Conservation (phyloP, 495 filamentous ascomycete genomes). For the Clohesyomyces aquaticus region DNA sequence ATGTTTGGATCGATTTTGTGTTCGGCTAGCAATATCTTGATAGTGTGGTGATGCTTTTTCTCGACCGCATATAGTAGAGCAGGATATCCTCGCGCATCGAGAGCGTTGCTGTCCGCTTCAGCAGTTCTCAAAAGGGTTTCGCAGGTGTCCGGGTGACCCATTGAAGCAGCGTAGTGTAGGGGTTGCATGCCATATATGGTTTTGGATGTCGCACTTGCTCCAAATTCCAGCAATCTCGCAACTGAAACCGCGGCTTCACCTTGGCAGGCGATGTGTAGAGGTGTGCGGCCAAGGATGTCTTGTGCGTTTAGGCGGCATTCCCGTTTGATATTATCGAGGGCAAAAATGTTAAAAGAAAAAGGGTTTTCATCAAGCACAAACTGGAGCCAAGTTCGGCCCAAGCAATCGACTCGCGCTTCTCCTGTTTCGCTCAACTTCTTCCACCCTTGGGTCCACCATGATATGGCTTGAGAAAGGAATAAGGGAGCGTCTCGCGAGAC, state of each 20-base stretch:
- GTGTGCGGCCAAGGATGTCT: neutral
- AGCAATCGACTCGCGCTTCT: neutral
- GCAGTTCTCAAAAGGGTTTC: neutral
- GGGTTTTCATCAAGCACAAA: neutral
- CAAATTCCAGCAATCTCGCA: neutral
- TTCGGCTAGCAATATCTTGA: neutral
- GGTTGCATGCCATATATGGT: neutral
- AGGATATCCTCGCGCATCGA: neutral
- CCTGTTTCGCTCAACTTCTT: neutral
- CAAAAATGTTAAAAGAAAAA: neutral
- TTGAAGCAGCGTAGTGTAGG: neutral
- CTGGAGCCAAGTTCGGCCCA: neutral
- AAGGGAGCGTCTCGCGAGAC: neutral
- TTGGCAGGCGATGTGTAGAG: neutral
- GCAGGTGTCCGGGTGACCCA: neutral
- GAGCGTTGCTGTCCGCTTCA: neutral
- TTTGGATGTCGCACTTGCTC: neutral
- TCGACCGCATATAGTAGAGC: neutral
- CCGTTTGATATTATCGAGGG: neutral
- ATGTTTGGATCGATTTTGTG: no score
- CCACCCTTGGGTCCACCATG: neutral
- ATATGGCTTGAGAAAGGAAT: neutral
- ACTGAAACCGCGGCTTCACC: neutral
- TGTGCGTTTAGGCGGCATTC: neutral
- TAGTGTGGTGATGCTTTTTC: neutral